A percentile compares a stretch with the other conserved stretches of the same genome.
Evolutionary conservation across 495 filamentous ascomycete genomes (phyloP).

Genomic region (Annulohypoxylon moriforme): DNA sequence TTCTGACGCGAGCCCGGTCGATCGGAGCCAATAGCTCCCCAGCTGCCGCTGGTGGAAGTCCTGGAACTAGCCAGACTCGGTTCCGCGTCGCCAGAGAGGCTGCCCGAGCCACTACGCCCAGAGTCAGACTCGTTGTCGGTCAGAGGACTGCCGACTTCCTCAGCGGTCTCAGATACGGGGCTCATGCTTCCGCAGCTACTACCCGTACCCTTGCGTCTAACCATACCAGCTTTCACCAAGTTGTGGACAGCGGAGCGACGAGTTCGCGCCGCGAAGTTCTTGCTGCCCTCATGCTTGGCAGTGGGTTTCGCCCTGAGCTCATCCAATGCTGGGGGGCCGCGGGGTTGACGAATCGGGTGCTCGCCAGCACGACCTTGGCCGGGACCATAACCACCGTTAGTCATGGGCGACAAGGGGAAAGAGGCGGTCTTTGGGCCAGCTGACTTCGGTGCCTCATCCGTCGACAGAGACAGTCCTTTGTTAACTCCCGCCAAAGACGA

Average conservation of each 20-base stretch:
- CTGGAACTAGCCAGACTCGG: constrained; percentile 81
- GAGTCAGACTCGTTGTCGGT: constrained; percentile 86
- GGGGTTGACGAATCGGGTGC: constrained; percentile 93
- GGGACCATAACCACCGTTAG: constrained; percentile 86
- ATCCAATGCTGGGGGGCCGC: constrained; percentile 90
- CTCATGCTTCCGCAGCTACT: constrained; percentile 82
- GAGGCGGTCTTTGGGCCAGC: constrained; percentile 80
- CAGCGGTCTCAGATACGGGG: constrained; percentile 83
- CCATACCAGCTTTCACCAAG: constrained; percentile 88
- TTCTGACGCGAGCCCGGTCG: constrained; percentile 69
- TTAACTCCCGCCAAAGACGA: constrained; percentile 77
- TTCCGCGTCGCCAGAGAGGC: constrained; percentile 77
- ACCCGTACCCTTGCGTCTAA: constrained; percentile 76
- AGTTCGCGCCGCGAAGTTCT: constrained; percentile 96
- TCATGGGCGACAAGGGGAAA: constrained; percentile 83
- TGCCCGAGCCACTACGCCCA: constrained; percentile 80
- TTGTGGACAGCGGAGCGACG: constrained; percentile 92
- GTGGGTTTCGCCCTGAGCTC: constrained; percentile 92
- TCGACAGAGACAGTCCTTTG: constrained; percentile 68
- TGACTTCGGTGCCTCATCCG: constrained; percentile 67
- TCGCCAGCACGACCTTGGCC: constrained; percentile 93
- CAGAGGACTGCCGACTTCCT: constrained; percentile 72
- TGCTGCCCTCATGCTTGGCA: constrained; percentile 94
- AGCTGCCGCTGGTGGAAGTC: constrained; percentile 73
- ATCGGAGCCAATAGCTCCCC: constrained; percentile 86